phyloP scores from a whole-genome alignment of 306 rosid species.

The Pachyrhizus erosus region DNA sequence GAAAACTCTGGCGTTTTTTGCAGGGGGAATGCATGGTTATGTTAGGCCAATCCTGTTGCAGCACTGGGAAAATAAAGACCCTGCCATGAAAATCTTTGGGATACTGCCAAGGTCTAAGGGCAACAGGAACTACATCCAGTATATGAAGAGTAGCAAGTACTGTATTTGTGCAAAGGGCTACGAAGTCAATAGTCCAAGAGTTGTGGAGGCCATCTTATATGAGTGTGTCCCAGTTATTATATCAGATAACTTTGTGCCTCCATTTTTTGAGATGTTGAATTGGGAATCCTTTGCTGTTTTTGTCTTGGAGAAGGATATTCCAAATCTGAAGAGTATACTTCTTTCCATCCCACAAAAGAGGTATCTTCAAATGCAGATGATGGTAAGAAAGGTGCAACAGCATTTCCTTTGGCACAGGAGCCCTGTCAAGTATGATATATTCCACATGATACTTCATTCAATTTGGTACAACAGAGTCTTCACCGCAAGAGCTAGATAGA shows the following conservation, averaged over 20 bases:
- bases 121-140: slow-evolving; percentile 60
- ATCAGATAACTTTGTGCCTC: slow-evolving; percentile 95
- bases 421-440: slow-evolving; percentile 86
- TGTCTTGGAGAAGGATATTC: slow-evolving; percentile 81
- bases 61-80: slow-evolving; percentile 93
- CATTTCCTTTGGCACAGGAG: slow-evolving; percentile 89
- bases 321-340: slow-evolving; percentile 78
- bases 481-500: slow-evolving; percentile 49
- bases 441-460: slow-evolving; percentile 92
- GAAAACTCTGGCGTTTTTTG: slow-evolving; percentile 77
- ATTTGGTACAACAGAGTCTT: slow-evolving; percentile 82
- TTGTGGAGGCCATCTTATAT: slow-evolving; percentile 83
- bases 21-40: slow-evolving; percentile 86
- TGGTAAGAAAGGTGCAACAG: slow-evolving; percentile 76
- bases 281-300: slow-evolving; percentile 95
- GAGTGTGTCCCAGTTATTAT: slow-evolving; percentile 89
- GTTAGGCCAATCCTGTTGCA: slow-evolving; percentile 74
- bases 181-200: slow-evolving; percentile 96
- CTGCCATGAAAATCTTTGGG: slow-evolving; percentile 85
- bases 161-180: slow-evolving; percentile 95
- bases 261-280: slow-evolving; percentile 75
- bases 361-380: slow-evolving; percentile 74
- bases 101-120: slow-evolving; percentile 60
- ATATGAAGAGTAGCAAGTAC: slow-evolving; percentile 93
- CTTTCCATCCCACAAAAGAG: slow-evolving; percentile 71